These are phyloP conservation scores for Microbotryum lychnidis-dioicae DNA, from an alignment of 1,284 basidiomycete genomes.

Conservation along the genomic window DNA sequence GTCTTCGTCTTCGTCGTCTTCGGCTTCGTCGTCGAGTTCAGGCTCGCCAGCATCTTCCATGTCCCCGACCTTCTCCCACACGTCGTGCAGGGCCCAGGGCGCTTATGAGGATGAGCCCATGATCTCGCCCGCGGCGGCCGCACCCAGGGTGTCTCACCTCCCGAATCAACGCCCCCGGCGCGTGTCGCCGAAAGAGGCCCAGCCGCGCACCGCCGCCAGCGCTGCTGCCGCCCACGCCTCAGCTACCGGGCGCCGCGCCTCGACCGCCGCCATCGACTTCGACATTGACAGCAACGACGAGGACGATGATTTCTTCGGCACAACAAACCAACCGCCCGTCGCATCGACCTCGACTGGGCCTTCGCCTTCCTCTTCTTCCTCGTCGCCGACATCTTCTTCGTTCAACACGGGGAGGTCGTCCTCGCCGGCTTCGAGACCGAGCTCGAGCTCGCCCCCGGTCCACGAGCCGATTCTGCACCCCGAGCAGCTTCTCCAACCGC, in stretches of 20 bases:
- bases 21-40: constrained; percentile 2
- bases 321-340: neutral
- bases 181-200: neutral
- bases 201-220: neutral
- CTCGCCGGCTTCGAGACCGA: neutral
- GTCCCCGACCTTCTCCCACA: neutral
- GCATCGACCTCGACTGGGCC: neutral
- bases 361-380: neutral
- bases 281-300: neutral
- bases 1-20: constrained; percentile 1
- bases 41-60: constrained; percentile 6
- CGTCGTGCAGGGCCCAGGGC: neutral
- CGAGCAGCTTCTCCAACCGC: neutral
- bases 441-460: neutral
- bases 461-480: neutral
- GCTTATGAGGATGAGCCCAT: neutral
- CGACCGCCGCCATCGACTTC: neutral
- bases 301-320: neutral
- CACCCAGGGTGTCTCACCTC: neutral
- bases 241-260: neutral
- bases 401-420: no score
- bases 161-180: neutral
- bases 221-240: neutral
- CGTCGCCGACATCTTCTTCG: no score
- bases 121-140: no score